A percentile compares a stretch with the other conserved stretches of the same genome.
Evolutionary conservation across 371 early-diverging fungal genomes (phyloP).

Genomic region (Funneliformis caledonium): DNA sequence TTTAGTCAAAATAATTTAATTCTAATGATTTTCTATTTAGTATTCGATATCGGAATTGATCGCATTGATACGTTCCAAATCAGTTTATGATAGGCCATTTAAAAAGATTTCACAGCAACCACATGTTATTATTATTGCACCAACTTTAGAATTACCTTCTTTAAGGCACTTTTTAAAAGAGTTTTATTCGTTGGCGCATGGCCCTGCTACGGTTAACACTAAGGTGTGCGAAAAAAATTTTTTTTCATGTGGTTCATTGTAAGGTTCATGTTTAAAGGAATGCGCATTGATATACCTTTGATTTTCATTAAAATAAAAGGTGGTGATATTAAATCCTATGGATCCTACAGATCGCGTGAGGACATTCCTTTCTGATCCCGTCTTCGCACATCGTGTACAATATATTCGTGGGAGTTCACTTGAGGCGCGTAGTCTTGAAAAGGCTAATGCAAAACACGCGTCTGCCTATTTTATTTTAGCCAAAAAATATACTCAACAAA

Average conservation of each 20-base stretch:
- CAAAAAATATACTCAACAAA: conserved; percentile 49
- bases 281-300: neutral
- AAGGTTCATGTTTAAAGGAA: neutral
- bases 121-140: conserved; percentile 40
- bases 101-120: conserved; percentile 36
- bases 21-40: neutral
- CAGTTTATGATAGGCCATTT: conserved; percentile 33
- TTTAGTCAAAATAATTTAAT: neutral
- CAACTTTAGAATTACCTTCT: conserved; percentile 42
- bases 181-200: conserved; percentile 74
- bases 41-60: conserved; percentile 37
- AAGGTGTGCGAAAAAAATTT: conserved; percentile 29
- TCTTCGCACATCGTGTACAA: conserved; percentile 61
- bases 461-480: conserved; percentile 65
- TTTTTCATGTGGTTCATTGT: neutral
- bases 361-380: conserved; percentile 57
- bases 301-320: conserved; percentile 36
- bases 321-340: conserved; percentile 65
- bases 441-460: conserved; percentile 53
- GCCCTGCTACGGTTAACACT: conserved; percentile 60
- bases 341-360: conserved; percentile 61
- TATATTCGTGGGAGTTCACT: conserved; percentile 60
- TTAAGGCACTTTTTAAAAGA: conserved; percentile 70
- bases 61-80: conserved; percentile 27
- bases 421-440: conserved; percentile 57